Conservation (phyloP, 345 rosid genomes). For the Lumnitzera racemosa region DNA sequence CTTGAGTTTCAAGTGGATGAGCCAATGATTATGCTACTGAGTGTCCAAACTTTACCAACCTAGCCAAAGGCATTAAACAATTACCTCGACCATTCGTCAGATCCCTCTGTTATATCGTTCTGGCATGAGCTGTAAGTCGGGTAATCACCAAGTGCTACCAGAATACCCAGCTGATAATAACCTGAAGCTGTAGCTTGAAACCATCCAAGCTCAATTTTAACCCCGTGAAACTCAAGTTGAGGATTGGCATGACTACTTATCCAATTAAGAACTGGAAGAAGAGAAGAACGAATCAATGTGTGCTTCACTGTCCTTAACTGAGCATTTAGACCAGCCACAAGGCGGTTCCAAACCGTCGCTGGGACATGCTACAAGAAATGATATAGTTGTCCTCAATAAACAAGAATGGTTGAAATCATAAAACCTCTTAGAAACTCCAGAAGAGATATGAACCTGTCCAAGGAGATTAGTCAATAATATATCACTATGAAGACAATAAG, state of each 20-base stretch:
- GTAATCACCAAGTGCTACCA: slow-evolving; percentile 65
- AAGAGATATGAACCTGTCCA: slow-evolving; percentile 59
- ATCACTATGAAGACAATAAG: slow-evolving; percentile 79
- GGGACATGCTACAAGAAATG: slow-evolving; percentile 64
- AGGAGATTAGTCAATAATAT: slow-evolving; percentile 73
- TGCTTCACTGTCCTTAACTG: slow-evolving; percentile 93
- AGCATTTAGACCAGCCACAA: slow-evolving; percentile 92
- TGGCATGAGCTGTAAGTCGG: slow-evolving; percentile 29
- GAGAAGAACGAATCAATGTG: slow-evolving; percentile 70
- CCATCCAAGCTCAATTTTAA: slow-evolving; percentile 87
- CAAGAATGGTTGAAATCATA: slow-evolving; percentile 6
- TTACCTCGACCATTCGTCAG: slow-evolving; percentile 56
- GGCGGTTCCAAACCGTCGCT: slow-evolving; percentile 83
- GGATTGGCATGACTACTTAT: slow-evolving; percentile 82
- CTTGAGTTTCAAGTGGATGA: no score
- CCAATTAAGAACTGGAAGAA: slow-evolving; percentile 81
- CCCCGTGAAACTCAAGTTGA: slow-evolving; percentile 87
- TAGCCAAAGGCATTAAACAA: background rate
- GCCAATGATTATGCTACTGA: no score
- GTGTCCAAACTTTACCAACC: no score
- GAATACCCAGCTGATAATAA: slow-evolving; percentile 89
- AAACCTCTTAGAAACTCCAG: slow-evolving; percentile 1
- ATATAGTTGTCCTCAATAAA: slow-evolving; percentile 9
- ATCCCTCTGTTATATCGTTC: slow-evolving; percentile 35
- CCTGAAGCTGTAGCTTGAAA: slow-evolving; percentile 98